Base-by-base conservation (phyloP, 2,329 filamentous ascomycete genomes). In the Monilinia fructigena region DNA sequence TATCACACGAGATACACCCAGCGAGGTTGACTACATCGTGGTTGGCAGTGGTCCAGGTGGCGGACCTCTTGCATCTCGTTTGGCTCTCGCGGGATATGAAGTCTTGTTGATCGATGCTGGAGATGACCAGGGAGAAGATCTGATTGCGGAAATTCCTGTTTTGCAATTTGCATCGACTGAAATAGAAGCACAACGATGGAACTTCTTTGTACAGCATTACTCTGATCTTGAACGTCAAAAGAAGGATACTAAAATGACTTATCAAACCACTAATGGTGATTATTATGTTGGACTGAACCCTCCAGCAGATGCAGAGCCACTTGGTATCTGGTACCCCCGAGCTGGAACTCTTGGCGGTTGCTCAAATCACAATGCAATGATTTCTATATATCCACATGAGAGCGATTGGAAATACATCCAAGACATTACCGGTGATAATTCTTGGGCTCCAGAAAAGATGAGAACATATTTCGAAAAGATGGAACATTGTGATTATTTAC, bases 1-100 rank as follows among this genome's bases (percentile, higher is more conserved):
- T 4, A 10, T 47, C 7, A 12, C n/a, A 42, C 18, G 12, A 23
- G 45, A 65, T 5, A 53, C 31, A 3, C 54, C 54, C 5, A 60
- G 47, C 26, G 63, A 65, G 42, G 63, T 65, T 58, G 83, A 85
- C 66, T 85, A 84, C 75, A 78, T 85, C 18, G 77, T 85, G 18
- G 81, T 85, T 35, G 83, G 83, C 4, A 82, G 80, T 31, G 82
- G 82, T 26, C 77, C 82, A n/a, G 82, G 82, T 47, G 82, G 82
- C 58, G 82, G 79, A 47, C 81, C 82, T 50, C 72, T 84, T 7
- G 81, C 82, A 47, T 79, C 81, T 50, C 78, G 82, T 63, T 78
- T 85, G 54, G 82, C 83, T 11, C 77, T 81, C 48, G 81, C 80
- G 40, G 82, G 82, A 58, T 79, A 81, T 74, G 82, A 79, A 69